phyloP scores from a whole-genome alignment of 306 rosid genomes.

The Fragaria nilgerrensis region DNA sequence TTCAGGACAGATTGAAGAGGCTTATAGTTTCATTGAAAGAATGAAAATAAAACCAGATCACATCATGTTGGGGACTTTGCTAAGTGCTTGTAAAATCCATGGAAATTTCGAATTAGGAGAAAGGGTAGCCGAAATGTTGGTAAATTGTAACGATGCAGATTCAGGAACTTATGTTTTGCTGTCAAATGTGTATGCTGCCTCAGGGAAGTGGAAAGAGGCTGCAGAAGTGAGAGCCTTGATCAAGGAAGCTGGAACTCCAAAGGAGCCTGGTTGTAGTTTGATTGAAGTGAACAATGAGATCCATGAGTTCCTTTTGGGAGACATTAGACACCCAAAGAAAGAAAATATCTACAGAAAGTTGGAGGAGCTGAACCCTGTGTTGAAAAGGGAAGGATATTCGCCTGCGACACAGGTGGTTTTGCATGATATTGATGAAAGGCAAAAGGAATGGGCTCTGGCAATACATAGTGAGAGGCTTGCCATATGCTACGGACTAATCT shows the following conservation, averaged over 20 bases:
- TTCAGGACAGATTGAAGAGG: conserved; percentile 44
- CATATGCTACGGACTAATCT: conserved; percentile 42
- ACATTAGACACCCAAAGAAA: conserved; percentile 40
- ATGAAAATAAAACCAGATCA: conserved; percentile 34
- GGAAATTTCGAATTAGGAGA: conserved; percentile 39
- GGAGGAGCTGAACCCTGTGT: conserved; percentile 30
- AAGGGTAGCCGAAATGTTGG: conserved; percentile 35
- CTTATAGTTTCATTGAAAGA: conserved; percentile 27
- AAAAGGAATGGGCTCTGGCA: conserved; percentile 41
- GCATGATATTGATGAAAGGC: conserved; percentile 38
- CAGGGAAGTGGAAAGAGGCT: conserved; percentile 37
- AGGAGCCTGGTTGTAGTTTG: conserved; percentile 52
- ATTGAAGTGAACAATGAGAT: conserved; percentile 48
- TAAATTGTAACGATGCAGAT: conserved; percentile 29
- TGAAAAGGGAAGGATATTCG: conserved; percentile 38
- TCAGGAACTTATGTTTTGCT: conserved; percentile 42
- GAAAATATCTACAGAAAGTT: conserved; percentile 36
- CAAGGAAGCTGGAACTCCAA: conserved; percentile 38
- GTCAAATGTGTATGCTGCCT: conserved; percentile 44
- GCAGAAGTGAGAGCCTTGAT: conserved; percentile 38
- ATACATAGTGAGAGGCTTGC: conserved; percentile 56
- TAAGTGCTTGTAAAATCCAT: conserved; percentile 50
- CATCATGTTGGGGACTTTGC: conserved; percentile 44
- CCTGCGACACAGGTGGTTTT: conserved; percentile 36
- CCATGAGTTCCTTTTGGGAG: conserved; percentile 52